Conservation (phyloP, 371 early-diverging fungal genomes). For the Mucor plumbeus region DNA sequence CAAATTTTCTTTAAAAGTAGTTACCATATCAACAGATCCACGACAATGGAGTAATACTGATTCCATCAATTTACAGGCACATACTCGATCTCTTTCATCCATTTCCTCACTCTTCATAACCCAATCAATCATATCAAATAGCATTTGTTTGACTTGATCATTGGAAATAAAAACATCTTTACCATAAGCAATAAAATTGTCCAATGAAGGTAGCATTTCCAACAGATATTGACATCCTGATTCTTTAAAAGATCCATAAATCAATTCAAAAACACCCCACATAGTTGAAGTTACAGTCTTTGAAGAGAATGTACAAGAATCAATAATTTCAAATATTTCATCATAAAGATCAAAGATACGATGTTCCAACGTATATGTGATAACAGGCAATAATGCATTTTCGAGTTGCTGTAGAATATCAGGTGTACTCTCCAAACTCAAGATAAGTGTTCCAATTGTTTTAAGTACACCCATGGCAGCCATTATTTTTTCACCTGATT, state of each 20-base stretch:
- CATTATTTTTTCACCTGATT: conserved; percentile 82
- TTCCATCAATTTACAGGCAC: conserved; percentile 81
- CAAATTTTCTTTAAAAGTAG: not conserved
- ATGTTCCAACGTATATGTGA: conserved; percentile 75
- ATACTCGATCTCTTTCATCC: conserved; percentile 73
- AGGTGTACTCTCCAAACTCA: conserved; percentile 72
- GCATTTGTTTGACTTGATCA: conserved; percentile 64
- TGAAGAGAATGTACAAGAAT: conserved; percentile 79
- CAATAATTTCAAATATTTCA: conserved; percentile 88
- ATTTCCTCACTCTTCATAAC: conserved; percentile 72
- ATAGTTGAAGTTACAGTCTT: conserved; percentile 82
- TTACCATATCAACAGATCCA: conserved; percentile 72
- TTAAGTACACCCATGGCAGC: conserved; percentile 91
- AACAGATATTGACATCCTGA: conserved; percentile 81
- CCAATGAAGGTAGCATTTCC: conserved; percentile 82
- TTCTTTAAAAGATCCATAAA: conserved; percentile 77
- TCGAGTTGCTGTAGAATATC: conserved; percentile 73
- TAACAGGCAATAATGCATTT: conserved; percentile 70
- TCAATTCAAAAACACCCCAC: conserved; percentile 82
- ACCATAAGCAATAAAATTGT: conserved; percentile 88
- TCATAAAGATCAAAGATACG: conserved; percentile 80
- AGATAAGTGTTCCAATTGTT: conserved; percentile 85
- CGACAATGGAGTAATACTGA: conserved; percentile 79
- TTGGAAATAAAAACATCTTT: conserved; percentile 67
- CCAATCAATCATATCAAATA: conserved; percentile 75